These are phyloP conservation scores for Cladobotryum mycophilum DNA, from an alignment of 2,329 filamentous ascomycete species.

Conservation along the genomic window DNA sequence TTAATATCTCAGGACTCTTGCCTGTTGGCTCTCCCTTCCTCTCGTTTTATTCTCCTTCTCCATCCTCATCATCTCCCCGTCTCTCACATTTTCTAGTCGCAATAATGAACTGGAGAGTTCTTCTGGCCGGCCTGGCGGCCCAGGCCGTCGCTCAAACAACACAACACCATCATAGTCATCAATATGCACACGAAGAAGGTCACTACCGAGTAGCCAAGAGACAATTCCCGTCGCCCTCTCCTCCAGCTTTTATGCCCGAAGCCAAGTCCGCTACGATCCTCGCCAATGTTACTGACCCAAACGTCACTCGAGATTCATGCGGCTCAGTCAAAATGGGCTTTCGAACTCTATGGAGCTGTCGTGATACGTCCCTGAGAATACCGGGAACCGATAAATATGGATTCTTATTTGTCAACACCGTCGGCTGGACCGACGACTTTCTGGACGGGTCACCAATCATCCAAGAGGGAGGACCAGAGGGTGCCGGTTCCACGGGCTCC, in stretches of 20 bases:
- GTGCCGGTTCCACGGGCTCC: constrained; percentile 9
- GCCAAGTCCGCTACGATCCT: constrained; percentile 9
- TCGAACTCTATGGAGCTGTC: constrained; percentile 15
- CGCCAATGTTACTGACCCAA: constrained; percentile 13
- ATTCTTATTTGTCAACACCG: constrained; percentile 13
- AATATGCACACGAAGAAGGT: too few relatives aligned
- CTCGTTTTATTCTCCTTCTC: background rate
- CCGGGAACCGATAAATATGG: constrained; percentile 4
- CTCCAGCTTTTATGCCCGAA: constrained; percentile 3
- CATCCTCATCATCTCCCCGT: background rate
- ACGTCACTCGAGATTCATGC: constrained; percentile 14
- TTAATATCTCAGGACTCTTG: background rate
- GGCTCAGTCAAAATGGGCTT: constrained; percentile 13
- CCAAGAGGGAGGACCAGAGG: constrained; percentile 5
- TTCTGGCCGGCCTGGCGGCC: constrained; percentile 1
- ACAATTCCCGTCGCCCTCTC: too few relatives aligned
- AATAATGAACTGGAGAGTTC: background rate
- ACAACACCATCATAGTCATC: background rate
- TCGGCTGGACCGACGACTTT: constrained; percentile 12
- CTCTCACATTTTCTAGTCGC: background rate
- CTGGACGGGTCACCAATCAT: constrained; percentile 12
- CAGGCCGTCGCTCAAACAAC: background rate
- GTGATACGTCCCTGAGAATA: constrained; percentile 11
- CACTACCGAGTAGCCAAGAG: background rate
- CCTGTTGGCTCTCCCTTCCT: background rate